phyloP scores from a whole-genome alignment of 2,329 filamentous ascomycete species.

The Fusarium duplospermum region DNA sequence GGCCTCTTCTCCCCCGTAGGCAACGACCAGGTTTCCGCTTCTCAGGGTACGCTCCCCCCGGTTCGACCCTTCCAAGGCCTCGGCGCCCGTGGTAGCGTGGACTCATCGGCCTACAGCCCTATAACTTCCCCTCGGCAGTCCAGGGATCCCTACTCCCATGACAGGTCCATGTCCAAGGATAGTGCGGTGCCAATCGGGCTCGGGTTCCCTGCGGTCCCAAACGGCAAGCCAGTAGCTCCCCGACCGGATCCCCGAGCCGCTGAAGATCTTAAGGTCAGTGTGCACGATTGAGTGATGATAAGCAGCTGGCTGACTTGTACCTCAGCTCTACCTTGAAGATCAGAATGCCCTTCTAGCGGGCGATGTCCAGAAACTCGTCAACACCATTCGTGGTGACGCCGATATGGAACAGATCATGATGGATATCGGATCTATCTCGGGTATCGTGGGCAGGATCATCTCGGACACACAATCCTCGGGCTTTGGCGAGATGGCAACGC shows the following conservation, averaged over 20 bases:
- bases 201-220: slow-evolving; percentile 47
- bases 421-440: slow-evolving; percentile 78
- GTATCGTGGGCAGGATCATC: slow-evolving; percentile 77
- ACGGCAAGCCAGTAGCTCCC: slow-evolving; percentile 49
- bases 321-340: slow-evolving; percentile 81
- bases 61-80: slow-evolving; percentile 70
- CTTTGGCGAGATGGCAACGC: slow-evolving; percentile 63
- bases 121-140: slow-evolving; percentile 75
- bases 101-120: slow-evolving; percentile 81
- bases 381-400: slow-evolving; percentile 74
- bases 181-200: slow-evolving; percentile 54
- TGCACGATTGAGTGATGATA: background rate
- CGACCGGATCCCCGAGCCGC: slow-evolving; percentile 53
- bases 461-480: slow-evolving; percentile 70
- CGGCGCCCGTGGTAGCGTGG: slow-evolving; percentile 68
- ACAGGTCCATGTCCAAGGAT: slow-evolving; percentile 41
- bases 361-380: slow-evolving; percentile 84
- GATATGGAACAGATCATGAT: slow-evolving; percentile 72
- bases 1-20: slow-evolving; percentile 74
- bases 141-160: slow-evolving; percentile 54
- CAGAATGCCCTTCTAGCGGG: slow-evolving; percentile 83
- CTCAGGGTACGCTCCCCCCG: slow-evolving; percentile 58
- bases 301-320: slow-evolving; percentile 8
- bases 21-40: slow-evolving; percentile 49
- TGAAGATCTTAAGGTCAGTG: slow-evolving; percentile 62